Evolutionary conservation across 2,329 filamentous ascomycete species (phyloP).

Genomic region (Fusarium sterilihyphosum): DNA sequence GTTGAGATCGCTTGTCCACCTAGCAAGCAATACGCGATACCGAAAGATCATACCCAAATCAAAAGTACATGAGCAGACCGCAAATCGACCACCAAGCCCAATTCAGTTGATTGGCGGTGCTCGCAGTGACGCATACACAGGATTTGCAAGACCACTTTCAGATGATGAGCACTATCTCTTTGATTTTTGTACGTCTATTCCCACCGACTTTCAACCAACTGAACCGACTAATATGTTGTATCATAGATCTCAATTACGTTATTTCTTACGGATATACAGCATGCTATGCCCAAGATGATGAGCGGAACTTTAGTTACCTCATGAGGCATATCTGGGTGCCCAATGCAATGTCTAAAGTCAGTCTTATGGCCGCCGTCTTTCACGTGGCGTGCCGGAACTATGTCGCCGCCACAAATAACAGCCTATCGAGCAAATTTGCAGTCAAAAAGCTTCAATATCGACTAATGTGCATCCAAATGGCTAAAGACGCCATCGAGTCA

Average conservation of each 20-base stretch:
- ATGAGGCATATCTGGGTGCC: constrained; percentile 25
- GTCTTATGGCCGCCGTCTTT: constrained; percentile 28
- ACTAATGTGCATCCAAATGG: constrained; percentile 6
- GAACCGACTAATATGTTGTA: neutral
- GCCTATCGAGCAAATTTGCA: neutral
- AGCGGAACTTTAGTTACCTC: neutral
- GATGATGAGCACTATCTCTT: constrained; percentile 19
- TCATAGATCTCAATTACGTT: constrained; percentile 1
- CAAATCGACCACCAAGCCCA: neutral
- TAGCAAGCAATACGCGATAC: neutral
- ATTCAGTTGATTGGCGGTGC: constrained; percentile 1
- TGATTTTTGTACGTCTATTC: neutral
- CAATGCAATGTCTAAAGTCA: constrained; percentile 17
- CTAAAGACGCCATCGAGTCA: constrained; percentile 1
- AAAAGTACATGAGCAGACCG: neutral
- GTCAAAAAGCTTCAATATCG: constrained; percentile 10
- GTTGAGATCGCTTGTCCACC: no score
- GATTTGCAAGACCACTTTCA: constrained; percentile 9
- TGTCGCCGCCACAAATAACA: constrained; percentile 9
- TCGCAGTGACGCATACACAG: neutral
- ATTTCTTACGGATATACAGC: constrained; percentile 9
- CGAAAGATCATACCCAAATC: neutral
- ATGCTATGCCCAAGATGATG: constrained; percentile 4
- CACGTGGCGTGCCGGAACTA: constrained; percentile 34
- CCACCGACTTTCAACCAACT: no score